These are phyloP conservation scores for Funneliformis caledonium DNA, from an alignment of 371 early-diverging fungal genomes.

Conservation along the genomic window DNA sequence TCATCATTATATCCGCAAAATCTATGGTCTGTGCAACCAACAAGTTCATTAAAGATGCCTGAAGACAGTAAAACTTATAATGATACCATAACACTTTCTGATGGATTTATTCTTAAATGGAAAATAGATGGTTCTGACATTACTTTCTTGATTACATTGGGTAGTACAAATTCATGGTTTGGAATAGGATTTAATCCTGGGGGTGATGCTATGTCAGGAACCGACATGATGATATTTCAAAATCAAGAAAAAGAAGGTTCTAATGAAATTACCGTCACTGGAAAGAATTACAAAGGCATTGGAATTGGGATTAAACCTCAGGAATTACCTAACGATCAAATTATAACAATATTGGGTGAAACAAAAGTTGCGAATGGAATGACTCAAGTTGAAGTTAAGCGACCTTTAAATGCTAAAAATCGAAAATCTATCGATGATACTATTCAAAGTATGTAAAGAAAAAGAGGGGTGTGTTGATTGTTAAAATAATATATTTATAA, in stretches of 20 bases:
- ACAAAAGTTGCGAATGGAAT: not conserved
- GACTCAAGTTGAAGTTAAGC: not conserved
- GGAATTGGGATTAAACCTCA: not conserved
- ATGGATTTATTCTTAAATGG: conserved; percentile 9
- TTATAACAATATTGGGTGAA: not conserved
- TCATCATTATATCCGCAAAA: not conserved
- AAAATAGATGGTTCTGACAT: not conserved
- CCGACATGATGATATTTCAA: conserved; percentile 18
- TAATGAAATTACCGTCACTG: not conserved
- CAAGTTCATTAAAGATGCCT: not conserved
- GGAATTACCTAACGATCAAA: not conserved
- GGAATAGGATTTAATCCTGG: conserved; percentile 26
- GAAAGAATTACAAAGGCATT: not conserved
- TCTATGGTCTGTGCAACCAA: conserved; percentile 19
- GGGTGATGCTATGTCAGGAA: conserved; percentile 15
- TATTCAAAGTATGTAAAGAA: not conserved
- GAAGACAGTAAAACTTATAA: not conserved
- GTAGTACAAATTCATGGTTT: conserved; percentile 19
- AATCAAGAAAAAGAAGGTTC: not conserved
- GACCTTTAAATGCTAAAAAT: not conserved
- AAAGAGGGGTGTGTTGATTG: no score
- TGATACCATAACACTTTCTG: not conserved
- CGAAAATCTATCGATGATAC: not conserved
- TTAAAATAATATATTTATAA: not conserved
- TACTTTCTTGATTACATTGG: not conserved